Base-by-base conservation (phyloP, 306 rosid genomes). In the Psophocarpus tetragonolobus region DNA sequence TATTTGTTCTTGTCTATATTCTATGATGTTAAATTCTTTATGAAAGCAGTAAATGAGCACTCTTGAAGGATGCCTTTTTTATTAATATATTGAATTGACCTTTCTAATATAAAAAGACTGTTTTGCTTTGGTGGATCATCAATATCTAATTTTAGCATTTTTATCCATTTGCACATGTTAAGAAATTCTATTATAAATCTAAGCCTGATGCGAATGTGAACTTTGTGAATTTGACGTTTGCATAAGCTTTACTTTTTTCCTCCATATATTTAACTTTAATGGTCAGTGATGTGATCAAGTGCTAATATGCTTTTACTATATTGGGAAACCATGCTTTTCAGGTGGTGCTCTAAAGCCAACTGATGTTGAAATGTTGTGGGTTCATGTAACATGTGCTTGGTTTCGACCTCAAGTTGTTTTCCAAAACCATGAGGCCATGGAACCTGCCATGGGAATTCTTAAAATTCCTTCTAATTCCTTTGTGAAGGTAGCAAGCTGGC, bases 311-410 rank as follows among this genome's bases (percentile, higher is more conserved):
- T 73, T 24, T 24, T 67, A 57, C 75, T 21, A 35, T 57, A 41
- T 53, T 50, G 39, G 63, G 27, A 13, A 56, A 77, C 56, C 39
- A 70, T 83, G 76, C 68, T 84, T 71, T 79, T 45, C 81, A 95
- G 99, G 99, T 23, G 99, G 99, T 83, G 99, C 99, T 62, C 74
- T 95, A 85, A 95, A 95, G 91, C 97, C 99, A 82, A 92, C 97
- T 30, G 97, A 92, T 75, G 97, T 91, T 57, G 97, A 89, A 83
- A 81, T 73, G 79, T 87, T 89, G 71, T 95, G 99, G 99, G 92
- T 88, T 84, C 99, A 95, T 82, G 90, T 95, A 81, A 87, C 92
- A 18, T 95, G 99, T 24, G 99, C 99, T 82, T 95, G 99, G 99
- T 95, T 95, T 85, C 88, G 73, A 76, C 97, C 90, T 68, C 91